Percentiles rank a stretch among this genome's conserved stretches.
Evolutionary conservation across 176 grass and related monocot genomes (phyloP).

Genomic region (Tuctoria greenei): DNA sequence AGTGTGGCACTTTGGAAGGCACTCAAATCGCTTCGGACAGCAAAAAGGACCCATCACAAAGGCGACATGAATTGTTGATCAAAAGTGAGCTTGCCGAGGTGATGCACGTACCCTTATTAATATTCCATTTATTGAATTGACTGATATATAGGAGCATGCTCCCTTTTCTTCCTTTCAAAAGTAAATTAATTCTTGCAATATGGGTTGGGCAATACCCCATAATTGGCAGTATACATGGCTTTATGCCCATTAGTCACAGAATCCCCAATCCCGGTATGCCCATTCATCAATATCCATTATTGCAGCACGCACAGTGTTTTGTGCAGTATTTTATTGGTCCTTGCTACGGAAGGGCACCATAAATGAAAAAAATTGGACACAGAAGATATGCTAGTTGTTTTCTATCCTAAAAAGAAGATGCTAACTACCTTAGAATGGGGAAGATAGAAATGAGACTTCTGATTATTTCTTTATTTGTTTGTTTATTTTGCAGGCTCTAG

Average conservation of each 20-base stretch:
- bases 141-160: not conserved
- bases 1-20: conserved; percentile 4
- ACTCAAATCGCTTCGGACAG: conserved; percentile 44
- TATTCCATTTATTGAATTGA: not conserved
- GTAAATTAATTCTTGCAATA: not conserved
- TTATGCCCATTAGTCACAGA: not conserved
- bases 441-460: not conserved
- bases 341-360: not conserved
- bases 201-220: not conserved
- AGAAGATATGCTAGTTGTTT: not conserved
- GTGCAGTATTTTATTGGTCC: not conserved
- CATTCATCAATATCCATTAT: not conserved
- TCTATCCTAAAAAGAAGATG: not conserved
- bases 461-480: not conserved
- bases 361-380: too few species aligned
- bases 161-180: not conserved
- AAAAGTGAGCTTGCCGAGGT: conserved; percentile 89
- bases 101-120: conserved; percentile 6
- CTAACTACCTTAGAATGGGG: not conserved
- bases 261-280: not conserved
- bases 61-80: conserved; percentile 73
- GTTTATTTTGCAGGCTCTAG: conserved; percentile 51
- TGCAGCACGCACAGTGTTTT: not conserved
- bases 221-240: not conserved
- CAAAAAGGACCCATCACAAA: conserved; percentile 76